Evolutionary conservation across 2,329 filamentous ascomycete genomes (phyloP).

Genomic region (Scedosporium apiospermum): DNA sequence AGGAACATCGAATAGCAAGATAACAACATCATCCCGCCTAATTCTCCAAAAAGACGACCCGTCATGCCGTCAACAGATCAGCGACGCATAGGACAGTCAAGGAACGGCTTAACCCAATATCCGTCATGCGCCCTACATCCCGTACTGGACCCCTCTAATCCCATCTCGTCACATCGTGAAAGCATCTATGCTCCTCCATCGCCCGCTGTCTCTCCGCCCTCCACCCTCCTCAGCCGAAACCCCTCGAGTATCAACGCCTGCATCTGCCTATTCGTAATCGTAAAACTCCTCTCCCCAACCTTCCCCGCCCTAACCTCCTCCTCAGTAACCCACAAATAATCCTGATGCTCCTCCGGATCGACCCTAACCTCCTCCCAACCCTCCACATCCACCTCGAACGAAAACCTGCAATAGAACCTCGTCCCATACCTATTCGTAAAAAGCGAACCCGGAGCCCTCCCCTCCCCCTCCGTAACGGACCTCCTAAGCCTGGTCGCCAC

Average conservation of each 20-base stretch:
- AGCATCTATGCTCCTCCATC: neutral
- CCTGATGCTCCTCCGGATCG: conserved; percentile 31
- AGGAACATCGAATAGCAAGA: too few relatives aligned
- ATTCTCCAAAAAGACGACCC: too few relatives aligned
- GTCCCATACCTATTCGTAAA: conserved; percentile 25
- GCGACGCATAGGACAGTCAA: too few relatives aligned
- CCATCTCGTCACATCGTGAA: neutral
- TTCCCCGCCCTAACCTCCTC: conserved; percentile 22
- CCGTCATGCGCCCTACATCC: neutral
- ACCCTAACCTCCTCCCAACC: conserved; percentile 17
- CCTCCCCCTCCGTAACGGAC: conserved; percentile 13
- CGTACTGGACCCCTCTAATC: neutral
- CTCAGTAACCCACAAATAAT: conserved; percentile 28
- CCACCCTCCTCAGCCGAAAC: conserved; percentile 13
- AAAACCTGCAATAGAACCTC: conserved; percentile 20
- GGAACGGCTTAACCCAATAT: too few relatives aligned
- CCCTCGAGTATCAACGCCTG: conserved; percentile 19
- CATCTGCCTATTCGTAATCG: conserved; percentile 20
- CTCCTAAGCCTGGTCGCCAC: conserved; percentile 17
- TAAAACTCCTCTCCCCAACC: conserved; percentile 19
- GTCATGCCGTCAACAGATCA: too few relatives aligned
- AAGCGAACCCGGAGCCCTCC: conserved; percentile 10
- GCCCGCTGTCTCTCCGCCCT: neutral
- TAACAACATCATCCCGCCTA: too few relatives aligned
- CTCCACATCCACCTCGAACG: conserved; percentile 23